Percentiles rank a stretch among this genome's conserved stretches.
phyloP scores from a whole-genome alignment of 805 yeast genomes.

The Nakazawaea peltata region DNA sequence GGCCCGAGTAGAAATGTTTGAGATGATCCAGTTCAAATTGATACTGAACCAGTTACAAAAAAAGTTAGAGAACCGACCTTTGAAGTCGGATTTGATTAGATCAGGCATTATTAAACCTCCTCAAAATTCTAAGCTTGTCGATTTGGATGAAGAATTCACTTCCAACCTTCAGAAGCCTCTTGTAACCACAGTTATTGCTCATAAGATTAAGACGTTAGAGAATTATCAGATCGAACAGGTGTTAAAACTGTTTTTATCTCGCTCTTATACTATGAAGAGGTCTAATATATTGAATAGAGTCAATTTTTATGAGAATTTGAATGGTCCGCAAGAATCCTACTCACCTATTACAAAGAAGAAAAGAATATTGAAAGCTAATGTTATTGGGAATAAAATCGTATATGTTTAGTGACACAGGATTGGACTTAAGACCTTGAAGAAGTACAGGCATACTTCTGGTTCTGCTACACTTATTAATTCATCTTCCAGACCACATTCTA shows the following conservation, averaged over 20 bases:
- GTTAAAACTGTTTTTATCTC: slow-evolving; percentile 6
- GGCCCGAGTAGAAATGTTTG: slow-evolving; percentile 5
- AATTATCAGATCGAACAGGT: slow-evolving; percentile 6
- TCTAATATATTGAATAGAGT: too few relatives aligned
- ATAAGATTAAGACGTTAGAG: slow-evolving; percentile 3
- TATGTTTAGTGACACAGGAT: slow-evolving; percentile 27
- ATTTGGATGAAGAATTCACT: slow-evolving; percentile 2
- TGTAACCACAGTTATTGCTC: slow-evolving; percentile 1
- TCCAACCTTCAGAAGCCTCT: slow-evolving; percentile 1
- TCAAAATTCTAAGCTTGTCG: neutral
- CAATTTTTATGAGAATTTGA: slow-evolving; percentile 6
- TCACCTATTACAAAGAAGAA: neutral
- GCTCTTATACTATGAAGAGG: too few relatives aligned
- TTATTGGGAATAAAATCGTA: slow-evolving; percentile 6
- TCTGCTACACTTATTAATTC: slow-evolving; percentile 65
- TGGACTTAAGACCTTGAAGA: slow-evolving; percentile 39
- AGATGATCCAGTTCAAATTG: slow-evolving; percentile 2
- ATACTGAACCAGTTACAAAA: slow-evolving; percentile 1
- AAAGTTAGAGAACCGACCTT: slow-evolving; percentile 5
- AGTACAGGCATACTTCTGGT: slow-evolving; percentile 82
- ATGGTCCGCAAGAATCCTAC: neutral
- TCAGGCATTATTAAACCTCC: slow-evolving; percentile 9
- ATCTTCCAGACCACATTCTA: slow-evolving; percentile 59
- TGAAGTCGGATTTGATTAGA: slow-evolving; percentile 1
- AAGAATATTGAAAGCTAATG: slow-evolving; percentile 1